Percentiles rank a stretch among this genome's conserved stretches.
These are phyloP conservation scores for Niebla homalea DNA, from an alignment of 495 filamentous ascomycete genomes.

Conservation along the genomic window DNA sequence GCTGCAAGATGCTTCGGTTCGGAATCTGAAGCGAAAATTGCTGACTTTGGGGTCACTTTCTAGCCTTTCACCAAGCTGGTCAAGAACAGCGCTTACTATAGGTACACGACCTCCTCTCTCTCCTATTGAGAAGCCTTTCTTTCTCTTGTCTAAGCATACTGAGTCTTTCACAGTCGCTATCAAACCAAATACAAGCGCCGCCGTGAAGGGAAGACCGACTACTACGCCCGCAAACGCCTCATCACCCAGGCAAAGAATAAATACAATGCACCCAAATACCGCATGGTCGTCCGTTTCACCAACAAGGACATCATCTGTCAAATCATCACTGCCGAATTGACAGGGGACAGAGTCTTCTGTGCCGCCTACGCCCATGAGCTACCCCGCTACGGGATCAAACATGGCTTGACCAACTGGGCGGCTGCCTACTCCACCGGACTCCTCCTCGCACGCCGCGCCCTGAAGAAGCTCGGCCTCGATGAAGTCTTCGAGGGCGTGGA, in stretches of 20 bases:
- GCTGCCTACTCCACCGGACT: conserved; percentile 95
- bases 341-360: conserved; percentile 89
- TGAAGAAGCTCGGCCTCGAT: conserved; percentile 90
- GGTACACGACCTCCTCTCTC: conserved; percentile 40
- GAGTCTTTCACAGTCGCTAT: conserved; percentile 57
- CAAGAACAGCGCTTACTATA: conserved; percentile 97
- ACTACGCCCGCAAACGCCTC: conserved; percentile 98
- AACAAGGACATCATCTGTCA: conserved; percentile 98
- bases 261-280: conserved; percentile 99
- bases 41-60: conserved; percentile 63
- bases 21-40: conserved; percentile 94
- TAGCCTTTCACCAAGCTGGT: conserved; percentile 89
- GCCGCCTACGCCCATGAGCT: conserved; percentile 97
- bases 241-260: conserved; percentile 99
- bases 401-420: conserved; percentile 99
- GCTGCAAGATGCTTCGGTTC: conserved; percentile 94
- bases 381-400: conserved; percentile 86
- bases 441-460: conserved; percentile 86
- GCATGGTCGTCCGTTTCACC: conserved; percentile 99
- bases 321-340: conserved; percentile 93
- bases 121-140: neutral
- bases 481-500: conserved; percentile 86
- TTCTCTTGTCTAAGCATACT: conserved; percentile 7
- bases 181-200: conserved; percentile 99
- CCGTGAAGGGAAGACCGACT: conserved; percentile 96